Conservation (phyloP, 208 protist genomes). For the Crithidia fasciculata region DNA sequence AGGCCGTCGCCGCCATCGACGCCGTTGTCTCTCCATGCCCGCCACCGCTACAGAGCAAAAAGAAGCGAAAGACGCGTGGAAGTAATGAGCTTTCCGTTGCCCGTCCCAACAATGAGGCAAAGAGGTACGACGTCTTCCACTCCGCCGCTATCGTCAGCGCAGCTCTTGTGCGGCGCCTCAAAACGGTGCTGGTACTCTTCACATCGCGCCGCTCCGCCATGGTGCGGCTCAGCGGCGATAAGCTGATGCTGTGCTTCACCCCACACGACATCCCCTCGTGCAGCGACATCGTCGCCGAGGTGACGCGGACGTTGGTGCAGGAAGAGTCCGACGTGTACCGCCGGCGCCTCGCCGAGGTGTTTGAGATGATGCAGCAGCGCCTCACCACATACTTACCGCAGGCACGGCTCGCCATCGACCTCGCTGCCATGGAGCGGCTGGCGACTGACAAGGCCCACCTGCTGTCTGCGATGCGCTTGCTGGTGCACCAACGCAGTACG, state of each 20-base stretch:
- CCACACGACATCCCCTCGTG: conserved; percentile 35
- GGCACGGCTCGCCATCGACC: conserved; percentile 54
- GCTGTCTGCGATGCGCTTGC: conserved; percentile 64
- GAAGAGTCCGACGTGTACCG: conserved; percentile 53
- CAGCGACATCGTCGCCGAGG: conserved; percentile 51
- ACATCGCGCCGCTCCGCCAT: conserved; percentile 49
- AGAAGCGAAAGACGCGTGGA: neutral
- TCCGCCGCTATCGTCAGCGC: conserved; percentile 59
- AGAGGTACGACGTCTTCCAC: conserved; percentile 45
- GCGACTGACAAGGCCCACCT: conserved; percentile 49
- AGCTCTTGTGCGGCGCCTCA: conserved; percentile 44
- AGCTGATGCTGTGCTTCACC: conserved; percentile 81
- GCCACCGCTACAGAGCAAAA: neutral
- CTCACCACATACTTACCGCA: conserved; percentile 58
- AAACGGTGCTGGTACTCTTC: conserved; percentile 70
- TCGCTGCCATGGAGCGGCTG: conserved; percentile 36
- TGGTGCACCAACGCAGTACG: conserved; percentile 63
- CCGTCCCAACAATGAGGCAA: neutral
- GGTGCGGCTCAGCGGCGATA: conserved; percentile 55
- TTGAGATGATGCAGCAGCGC: conserved; percentile 47
- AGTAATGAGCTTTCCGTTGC: neutral
- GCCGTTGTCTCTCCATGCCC: conserved; percentile 14
- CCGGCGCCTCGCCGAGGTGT: conserved; percentile 44
- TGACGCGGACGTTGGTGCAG: conserved; percentile 45
- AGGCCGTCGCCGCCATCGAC: conserved; percentile 45